A percentile compares a stretch with the other conserved stretches of the same genome.
Conservation (phyloP, 1,139 yeast genomes). For the Oligophagozyma castellii region DNA sequence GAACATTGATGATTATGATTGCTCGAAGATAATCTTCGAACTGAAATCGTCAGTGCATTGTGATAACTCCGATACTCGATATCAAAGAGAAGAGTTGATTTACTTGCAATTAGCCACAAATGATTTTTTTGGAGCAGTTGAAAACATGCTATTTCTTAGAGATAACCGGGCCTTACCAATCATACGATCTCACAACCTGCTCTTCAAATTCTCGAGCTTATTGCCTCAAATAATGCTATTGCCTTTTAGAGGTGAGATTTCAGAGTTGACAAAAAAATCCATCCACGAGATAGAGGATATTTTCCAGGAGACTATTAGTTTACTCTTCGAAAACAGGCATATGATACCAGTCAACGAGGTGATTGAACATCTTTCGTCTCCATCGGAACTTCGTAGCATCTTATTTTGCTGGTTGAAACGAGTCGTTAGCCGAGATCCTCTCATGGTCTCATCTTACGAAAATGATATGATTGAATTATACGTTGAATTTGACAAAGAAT, state of each 20-base stretch:
- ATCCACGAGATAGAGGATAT: conserved; percentile 26
- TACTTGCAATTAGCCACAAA: conserved; percentile 41
- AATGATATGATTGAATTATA: conserved; percentile 52
- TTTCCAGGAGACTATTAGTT: conserved; percentile 34
- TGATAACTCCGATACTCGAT: conserved; percentile 13
- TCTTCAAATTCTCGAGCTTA: conserved; percentile 34
- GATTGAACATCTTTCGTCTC: conserved; percentile 32
- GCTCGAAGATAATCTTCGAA: neutral
- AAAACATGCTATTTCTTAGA: conserved; percentile 41
- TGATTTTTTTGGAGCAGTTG: conserved; percentile 50
- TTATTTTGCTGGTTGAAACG: conserved; percentile 49
- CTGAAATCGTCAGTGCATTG: neutral
- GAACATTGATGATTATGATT: neutral
- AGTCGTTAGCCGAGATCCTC: conserved; percentile 40
- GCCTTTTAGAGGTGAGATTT: conserved; percentile 14
- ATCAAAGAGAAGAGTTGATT: conserved; percentile 39
- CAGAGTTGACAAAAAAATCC: conserved; percentile 1
- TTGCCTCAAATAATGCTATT: conserved; percentile 43
- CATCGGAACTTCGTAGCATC: conserved; percentile 35
- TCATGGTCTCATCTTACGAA: conserved; percentile 42
- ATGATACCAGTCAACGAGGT: conserved; percentile 44
- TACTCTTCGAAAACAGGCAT: conserved; percentile 52
- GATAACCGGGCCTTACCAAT: conserved; percentile 46
- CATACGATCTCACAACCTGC: conserved; percentile 46
- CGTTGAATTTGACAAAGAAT: conserved; percentile 39